phyloP scores from a whole-genome alignment of 208 protist species.

The Crithidia fasciculata region DNA sequence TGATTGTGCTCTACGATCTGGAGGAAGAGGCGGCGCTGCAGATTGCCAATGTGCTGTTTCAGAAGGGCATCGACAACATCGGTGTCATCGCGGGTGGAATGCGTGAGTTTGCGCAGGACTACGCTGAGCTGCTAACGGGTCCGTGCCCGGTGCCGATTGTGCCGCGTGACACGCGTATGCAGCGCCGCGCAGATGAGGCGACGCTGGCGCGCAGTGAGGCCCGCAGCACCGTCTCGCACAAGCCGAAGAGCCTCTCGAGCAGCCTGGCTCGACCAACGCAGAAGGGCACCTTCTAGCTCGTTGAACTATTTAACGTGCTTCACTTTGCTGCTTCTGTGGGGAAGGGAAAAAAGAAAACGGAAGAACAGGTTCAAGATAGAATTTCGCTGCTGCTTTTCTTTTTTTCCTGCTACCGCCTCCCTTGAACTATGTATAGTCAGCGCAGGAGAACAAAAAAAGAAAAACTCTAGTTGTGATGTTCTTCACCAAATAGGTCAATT shows the following conservation, averaged over 20 bases:
- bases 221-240: conserved; percentile 63
- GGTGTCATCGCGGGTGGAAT: conserved; percentile 81
- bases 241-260: conserved; percentile 87
- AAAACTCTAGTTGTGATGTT: too few species aligned
- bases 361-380: conserved; percentile 2
- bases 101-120: conserved; percentile 87
- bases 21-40: conserved; percentile 71
- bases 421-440: background rate
- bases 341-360: background rate
- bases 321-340: too few species aligned
- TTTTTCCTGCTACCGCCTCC: conserved; percentile 1
- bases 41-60: conserved; percentile 72
- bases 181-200: conserved; percentile 67
- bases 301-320: too few species aligned
- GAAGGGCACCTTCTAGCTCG: conserved; percentile 33
- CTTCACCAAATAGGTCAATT: too few species aligned
- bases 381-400: background rate
- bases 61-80: conserved; percentile 92
- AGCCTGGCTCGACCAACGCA: conserved; percentile 53
- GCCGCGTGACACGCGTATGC: conserved; percentile 66
- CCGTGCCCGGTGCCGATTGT: conserved; percentile 68
- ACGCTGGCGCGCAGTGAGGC: conserved; percentile 81
- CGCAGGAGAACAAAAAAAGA: too few species aligned
- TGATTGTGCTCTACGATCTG: conserved; percentile 90
- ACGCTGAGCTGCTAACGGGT: conserved; percentile 55